Evolutionary conservation across 1,139 yeast genomes (phyloP), one percentile per base, ranked within the genome.

Genomic region (Pichia sp.): DNA sequence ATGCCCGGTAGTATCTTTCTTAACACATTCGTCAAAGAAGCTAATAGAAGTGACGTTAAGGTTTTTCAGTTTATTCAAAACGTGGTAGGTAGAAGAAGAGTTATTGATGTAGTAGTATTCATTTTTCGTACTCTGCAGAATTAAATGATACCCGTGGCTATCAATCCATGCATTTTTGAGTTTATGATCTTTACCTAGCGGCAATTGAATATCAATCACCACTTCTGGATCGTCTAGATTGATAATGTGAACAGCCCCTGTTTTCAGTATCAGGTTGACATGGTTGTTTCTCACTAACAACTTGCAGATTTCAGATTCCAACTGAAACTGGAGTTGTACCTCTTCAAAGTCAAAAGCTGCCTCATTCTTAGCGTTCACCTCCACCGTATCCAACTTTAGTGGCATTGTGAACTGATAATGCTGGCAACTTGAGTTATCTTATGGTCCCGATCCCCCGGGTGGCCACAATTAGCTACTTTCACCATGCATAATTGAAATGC

Each of bases 311-410:
- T 52, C 47, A 30, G 75, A 70, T 54, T 69, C 67, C 42, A 81
- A 67, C 16, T 74, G 74, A 63, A 81, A 81, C 65, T 79, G 82
- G 53, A 82, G 72, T 59, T 80, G 84, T 13, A 82, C 87, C 41
- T 77, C 78, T 52, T 81, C 84, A 40, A 66, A 54, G 13, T 54
- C 57, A 53, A 67, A 62, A 49, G 59, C 50, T 5, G 57, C 47
- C 6, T 49, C 49, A 5, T n/a, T 49, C 3, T 8, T 26, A 3
- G 54, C 51, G 16, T 47, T 53, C 2, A 50, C 44, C 34, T 61
- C 64, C 29, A 61, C 59, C 13, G 62, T 55, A 44, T 60, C 63
- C 57, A 59, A 54, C 13, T 32, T 30, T 13, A 38, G 19, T 15
- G 44, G 49, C 52, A 32, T 50, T 2, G 23, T 32, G 13, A 6